Conservation (phyloP, 306 rosid species). For the Citrullus mucosospermus region DNA sequence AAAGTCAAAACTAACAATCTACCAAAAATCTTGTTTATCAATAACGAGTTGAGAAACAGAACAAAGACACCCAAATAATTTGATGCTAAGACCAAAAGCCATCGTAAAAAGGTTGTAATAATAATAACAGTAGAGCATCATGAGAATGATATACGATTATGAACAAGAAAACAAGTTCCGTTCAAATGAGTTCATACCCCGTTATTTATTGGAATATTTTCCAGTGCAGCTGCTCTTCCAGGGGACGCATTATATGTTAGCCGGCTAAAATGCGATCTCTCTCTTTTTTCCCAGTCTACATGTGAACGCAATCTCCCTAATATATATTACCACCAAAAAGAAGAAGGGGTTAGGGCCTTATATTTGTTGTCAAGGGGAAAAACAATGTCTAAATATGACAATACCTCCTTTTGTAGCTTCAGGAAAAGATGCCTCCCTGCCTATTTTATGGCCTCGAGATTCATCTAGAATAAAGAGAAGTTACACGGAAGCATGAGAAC, state of each 20-base stretch:
- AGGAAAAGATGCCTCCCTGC: constrained; percentile 41
- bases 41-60: background rate
- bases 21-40: background rate
- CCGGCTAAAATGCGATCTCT: constrained; percentile 50
- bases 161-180: background rate
- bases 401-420: constrained; percentile 74
- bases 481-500: background rate
- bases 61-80: background rate
- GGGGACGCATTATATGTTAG: constrained; percentile 39
- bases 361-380: constrained; percentile 5
- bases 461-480: constrained; percentile 36
- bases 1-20: background rate
- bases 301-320: constrained; percentile 65
- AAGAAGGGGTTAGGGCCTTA: background rate
- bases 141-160: constrained; percentile 8
- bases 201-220: constrained; percentile 28
- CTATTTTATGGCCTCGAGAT: constrained; percentile 43
- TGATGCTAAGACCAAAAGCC: background rate
- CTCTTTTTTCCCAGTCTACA: constrained; percentile 76
- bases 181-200: constrained; percentile 35
- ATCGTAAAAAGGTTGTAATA: background rate
- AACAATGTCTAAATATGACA: constrained; percentile 11
- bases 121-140: background rate
- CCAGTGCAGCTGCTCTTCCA: constrained; percentile 39
- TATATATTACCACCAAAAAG: constrained; percentile 7